Evolutionary conservation across 2,329 filamentous ascomycete genomes (phyloP).

Genomic region (Aspergillus sp.): DNA sequence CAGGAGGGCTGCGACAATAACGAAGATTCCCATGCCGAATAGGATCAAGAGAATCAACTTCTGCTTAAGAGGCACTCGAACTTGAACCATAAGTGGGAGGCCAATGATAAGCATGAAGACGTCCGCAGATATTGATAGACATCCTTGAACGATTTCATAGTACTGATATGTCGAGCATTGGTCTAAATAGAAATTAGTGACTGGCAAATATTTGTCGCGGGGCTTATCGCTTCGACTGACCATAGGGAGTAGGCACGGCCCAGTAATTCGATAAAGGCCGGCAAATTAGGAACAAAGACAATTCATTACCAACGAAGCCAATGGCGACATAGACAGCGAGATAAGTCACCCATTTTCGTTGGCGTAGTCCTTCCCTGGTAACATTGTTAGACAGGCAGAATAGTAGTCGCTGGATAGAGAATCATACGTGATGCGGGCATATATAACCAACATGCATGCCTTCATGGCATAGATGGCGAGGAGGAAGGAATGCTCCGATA

Average conservation of each 20-base stretch:
- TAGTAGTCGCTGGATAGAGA: not conserved
- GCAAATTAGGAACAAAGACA: slow-evolving; percentile 55
- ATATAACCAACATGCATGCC: slow-evolving; percentile 56
- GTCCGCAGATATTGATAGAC: slow-evolving; percentile 49
- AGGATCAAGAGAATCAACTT: slow-evolving; percentile 46
- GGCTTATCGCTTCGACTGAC: slow-evolving; percentile 23
- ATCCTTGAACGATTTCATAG: slow-evolving; percentile 49
- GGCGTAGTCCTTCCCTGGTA: slow-evolving; percentile 33
- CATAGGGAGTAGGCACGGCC: slow-evolving; percentile 49
- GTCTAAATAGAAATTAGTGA: slow-evolving; percentile 21
- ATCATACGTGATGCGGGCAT: slow-evolving; percentile 51
- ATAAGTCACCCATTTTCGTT: slow-evolving; percentile 40
- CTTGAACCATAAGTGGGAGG: slow-evolving; percentile 45
- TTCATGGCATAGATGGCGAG: slow-evolving; percentile 57
- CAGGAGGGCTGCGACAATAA: slow-evolving; percentile 52
- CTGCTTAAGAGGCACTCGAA: slow-evolving; percentile 44
- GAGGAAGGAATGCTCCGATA: slow-evolving; percentile 64
- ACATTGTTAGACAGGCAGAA: not conserved
- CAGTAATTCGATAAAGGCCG: slow-evolving; percentile 54
- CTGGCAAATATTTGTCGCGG: not conserved
- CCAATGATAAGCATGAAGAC: slow-evolving; percentile 46
- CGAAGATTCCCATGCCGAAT: slow-evolving; percentile 50
- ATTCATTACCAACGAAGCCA: slow-evolving; percentile 52
- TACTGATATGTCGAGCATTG: slow-evolving; percentile 49
- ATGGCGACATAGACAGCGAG: slow-evolving; percentile 46